A percentile compares a stretch with the other conserved stretches of the same genome.
Evolutionary conservation across 495 filamentous ascomycete genomes (phyloP).

Genomic region (Margaritispora aquatica): DNA sequence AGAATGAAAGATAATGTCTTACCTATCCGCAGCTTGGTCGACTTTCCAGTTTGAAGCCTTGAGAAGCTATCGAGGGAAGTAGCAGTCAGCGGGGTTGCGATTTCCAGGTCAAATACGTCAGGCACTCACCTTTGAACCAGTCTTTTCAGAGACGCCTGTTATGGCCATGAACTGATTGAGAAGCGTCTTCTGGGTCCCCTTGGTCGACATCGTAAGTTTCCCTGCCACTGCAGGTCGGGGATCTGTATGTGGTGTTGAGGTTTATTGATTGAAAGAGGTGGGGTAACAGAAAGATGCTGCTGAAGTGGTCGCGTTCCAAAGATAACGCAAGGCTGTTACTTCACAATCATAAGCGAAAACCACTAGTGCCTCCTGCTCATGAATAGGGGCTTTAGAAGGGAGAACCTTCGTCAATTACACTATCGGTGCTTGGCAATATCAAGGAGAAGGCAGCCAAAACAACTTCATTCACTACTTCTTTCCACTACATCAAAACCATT

Average conservation of each 20-base stretch:
- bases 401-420: not conserved
- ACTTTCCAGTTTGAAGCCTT: conserved; percentile 36
- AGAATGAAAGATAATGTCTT: conserved; percentile 21
- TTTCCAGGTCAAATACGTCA: conserved; percentile 18
- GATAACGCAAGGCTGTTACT: not conserved
- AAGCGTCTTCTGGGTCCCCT: conserved; percentile 43
- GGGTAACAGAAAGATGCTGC: not conserved
- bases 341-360: not conserved
- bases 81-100: conserved; percentile 13
- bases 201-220: conserved; percentile 26
- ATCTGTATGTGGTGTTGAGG: not conserved
- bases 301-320: not conserved
- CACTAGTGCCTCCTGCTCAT: not conserved
- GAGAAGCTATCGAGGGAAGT: conserved; percentile 20
- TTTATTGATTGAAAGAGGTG: not conserved
- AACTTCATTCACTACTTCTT: no score
- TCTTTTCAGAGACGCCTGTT: conserved; percentile 45
- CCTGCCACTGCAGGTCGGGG: not conserved
- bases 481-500: not conserved
- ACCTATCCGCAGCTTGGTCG: conserved; percentile 45
- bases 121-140: conserved; percentile 42
- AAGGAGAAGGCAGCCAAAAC: no score
- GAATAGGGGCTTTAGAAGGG: not conserved
- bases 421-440: no score
- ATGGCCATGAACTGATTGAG: conserved; percentile 45